A percentile compares a stretch with the other conserved stretches of the same genome.
Evolutionary conservation across 2,329 filamentous ascomycete species (phyloP).

Genomic region (Albophoma yamanashiensis): DNA sequence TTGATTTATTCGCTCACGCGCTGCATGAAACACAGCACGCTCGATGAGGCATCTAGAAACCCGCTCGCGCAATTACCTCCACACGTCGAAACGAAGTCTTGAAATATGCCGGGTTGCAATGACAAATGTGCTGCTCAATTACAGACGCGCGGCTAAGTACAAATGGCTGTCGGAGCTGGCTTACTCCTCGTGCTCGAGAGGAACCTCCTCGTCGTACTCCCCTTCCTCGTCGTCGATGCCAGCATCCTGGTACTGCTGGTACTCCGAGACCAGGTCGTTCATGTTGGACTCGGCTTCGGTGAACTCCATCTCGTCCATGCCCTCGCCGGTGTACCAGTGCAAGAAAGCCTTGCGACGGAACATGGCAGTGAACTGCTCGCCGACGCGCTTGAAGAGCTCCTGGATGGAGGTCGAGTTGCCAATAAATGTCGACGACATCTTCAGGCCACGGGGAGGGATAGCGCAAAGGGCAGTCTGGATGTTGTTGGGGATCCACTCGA

Average conservation of each 20-base stretch:
- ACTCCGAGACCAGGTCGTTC: constrained; percentile 99
- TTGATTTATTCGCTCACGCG: not conserved
- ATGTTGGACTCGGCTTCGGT: constrained; percentile 99
- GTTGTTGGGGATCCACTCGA: constrained; percentile 99
- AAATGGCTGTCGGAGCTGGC: not conserved
- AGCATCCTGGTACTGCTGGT: constrained; percentile 99
- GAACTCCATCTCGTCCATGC: constrained; percentile 99
- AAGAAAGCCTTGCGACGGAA: constrained; percentile 99
- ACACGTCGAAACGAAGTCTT: constrained; percentile 21
- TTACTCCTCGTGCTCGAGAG: constrained; percentile 58
- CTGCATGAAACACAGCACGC: not conserved
- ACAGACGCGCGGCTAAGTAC: not conserved
- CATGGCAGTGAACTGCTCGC: constrained; percentile 99
- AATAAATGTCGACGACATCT: constrained; percentile 99
- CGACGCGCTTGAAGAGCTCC: constrained; percentile 99
- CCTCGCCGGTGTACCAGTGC: constrained; percentile 99
- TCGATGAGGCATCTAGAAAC: constrained; percentile 6
- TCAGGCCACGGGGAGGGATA: constrained; percentile 91
- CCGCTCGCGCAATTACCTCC: constrained; percentile 6
- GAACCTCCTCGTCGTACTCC: constrained; percentile 82
- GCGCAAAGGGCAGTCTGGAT: constrained; percentile 99
- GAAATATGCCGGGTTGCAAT: constrained; percentile 12
- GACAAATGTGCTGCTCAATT: not conserved
- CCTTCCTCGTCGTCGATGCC: constrained; percentile 95
- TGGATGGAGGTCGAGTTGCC: constrained; percentile 99